These are phyloP conservation scores for Ophiosphaerella herpotricha DNA, from an alignment of 2,329 filamentous ascomycete species.

Conservation along the genomic window DNA sequence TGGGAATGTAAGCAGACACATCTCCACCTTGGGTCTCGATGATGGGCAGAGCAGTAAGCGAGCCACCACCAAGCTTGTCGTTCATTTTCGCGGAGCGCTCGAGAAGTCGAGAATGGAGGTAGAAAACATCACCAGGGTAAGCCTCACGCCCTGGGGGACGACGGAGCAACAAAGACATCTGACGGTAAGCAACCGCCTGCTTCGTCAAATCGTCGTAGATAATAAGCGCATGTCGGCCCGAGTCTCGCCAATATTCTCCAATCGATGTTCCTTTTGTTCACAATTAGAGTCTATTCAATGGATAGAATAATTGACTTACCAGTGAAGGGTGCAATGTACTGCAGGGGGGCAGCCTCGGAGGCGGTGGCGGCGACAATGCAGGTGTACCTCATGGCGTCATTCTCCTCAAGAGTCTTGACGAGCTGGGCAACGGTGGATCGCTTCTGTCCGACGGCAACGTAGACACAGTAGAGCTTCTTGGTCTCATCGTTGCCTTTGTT, in stretches of 20 bases:
- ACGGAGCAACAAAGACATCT: conserved; percentile 98
- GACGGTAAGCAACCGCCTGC: conserved; percentile 97
- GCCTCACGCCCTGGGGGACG: conserved; percentile 87
- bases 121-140: conserved; percentile 80
- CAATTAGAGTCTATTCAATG: conserved; percentile 5
- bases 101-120: conserved; percentile 74
- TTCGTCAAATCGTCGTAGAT: conserved; percentile 96
- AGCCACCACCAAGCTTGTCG: conserved; percentile 91
- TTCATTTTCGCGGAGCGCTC: conserved; percentile 99
- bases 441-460: conserved; percentile 99
- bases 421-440: conserved; percentile 98
- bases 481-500: conserved; percentile 83
- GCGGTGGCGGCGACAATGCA: conserved; percentile 94
- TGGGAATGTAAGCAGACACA: conserved; percentile 99
- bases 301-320: not conserved
- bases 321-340: conserved; percentile 70
- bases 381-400: conserved; percentile 98
- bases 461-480: conserved; percentile 99
- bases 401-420: conserved; percentile 99
- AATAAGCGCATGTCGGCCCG: conserved; percentile 68
- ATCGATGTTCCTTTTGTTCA: not conserved
- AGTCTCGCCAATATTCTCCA: not conserved
- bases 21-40: conserved; percentile 99
- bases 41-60: conserved; percentile 87
- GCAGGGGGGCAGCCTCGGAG: conserved; percentile 92